Evolutionary conservation across 2,329 filamentous ascomycete genomes (phyloP).

Genomic region (Westerdykella ornata): DNA sequence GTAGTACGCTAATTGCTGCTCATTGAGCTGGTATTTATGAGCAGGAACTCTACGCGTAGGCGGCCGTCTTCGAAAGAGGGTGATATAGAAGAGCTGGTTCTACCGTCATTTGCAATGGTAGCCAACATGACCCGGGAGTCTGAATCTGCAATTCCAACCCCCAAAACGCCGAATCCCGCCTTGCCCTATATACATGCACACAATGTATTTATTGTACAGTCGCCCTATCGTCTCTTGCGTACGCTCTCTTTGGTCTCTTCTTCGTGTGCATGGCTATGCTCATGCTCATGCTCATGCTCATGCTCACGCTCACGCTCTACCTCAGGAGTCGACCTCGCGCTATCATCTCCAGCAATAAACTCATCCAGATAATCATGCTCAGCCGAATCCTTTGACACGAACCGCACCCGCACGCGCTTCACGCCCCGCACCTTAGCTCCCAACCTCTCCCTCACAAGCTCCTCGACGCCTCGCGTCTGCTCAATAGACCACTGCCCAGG

Average conservation of each 20-base stretch:
- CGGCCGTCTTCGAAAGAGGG: too few relatives aligned
- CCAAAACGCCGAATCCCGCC: slow-evolving; percentile 5
- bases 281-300: slow-evolving; percentile 18
- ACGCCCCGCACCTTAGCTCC: slow-evolving; percentile 76
- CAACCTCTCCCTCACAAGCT: slow-evolving; percentile 62
- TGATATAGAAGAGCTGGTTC: too few relatives aligned
- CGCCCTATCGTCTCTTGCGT: slow-evolving; percentile 11
- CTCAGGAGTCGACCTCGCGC: slow-evolving; percentile 26
- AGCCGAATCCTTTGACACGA: slow-evolving; percentile 62
- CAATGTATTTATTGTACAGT: slow-evolving; percentile 1
- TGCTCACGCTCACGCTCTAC: slow-evolving; percentile 21
- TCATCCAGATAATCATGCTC: slow-evolving; percentile 63
- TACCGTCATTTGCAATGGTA: too few relatives aligned
- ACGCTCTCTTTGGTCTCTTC: slow-evolving; percentile 14
- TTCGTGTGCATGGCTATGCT: slow-evolving; percentile 21
- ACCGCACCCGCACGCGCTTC: slow-evolving; percentile 74
- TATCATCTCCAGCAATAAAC: slow-evolving; percentile 37
- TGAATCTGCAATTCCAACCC: too few relatives aligned
- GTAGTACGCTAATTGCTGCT: too few relatives aligned
- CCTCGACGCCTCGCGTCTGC: slow-evolving; percentile 63
- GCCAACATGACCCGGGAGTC: too few relatives aligned
- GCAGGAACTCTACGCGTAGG: too few relatives aligned
- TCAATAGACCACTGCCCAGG: slow-evolving; percentile 70
- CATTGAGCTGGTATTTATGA: too few relatives aligned
- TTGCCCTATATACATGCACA: slow-evolving; percentile 3